phyloP scores from a whole-genome alignment of 768 basidiomycete species.

The Tylopilus sp. region DNA sequence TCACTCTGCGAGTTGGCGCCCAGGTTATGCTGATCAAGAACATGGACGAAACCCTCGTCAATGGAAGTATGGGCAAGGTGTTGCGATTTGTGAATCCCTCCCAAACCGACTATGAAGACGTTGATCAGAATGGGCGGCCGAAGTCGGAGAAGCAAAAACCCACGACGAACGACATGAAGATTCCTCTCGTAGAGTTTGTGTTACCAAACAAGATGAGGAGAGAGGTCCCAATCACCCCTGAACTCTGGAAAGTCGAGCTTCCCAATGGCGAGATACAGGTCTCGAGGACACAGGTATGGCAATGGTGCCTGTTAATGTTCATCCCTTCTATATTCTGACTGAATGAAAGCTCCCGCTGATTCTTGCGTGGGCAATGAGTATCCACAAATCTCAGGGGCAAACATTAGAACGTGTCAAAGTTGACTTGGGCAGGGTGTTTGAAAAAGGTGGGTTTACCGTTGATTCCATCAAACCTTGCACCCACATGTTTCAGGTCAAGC shows the following conservation, averaged over 20 bases:
- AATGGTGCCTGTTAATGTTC: background rate
- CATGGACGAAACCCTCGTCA: constrained; percentile 84
- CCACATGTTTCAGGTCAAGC: constrained; percentile 61
- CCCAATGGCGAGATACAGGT: constrained; percentile 86
- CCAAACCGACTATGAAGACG: constrained; percentile 40
- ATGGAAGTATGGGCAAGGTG: constrained; percentile 90
- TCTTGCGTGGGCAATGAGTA: constrained; percentile 96
- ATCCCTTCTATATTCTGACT: background rate
- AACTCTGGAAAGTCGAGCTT: constrained; percentile 83
- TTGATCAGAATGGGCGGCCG: constrained; percentile 32
- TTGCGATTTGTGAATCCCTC: constrained; percentile 64
- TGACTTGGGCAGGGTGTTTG: constrained; percentile 89
- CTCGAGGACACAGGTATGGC: constrained; percentile 69
- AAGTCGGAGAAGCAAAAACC: constrained; percentile 31
- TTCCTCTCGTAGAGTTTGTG: constrained; percentile 79
- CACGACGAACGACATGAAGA: constrained; percentile 34
- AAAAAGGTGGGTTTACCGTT: constrained; percentile 60
- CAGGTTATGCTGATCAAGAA: constrained; percentile 99
- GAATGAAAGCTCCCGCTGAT: constrained; percentile 71
- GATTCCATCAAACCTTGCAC: background rate
- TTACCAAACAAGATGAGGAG: constrained; percentile 54
- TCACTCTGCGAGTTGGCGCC: constrained; percentile 73
- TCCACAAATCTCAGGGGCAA: constrained; percentile 98
- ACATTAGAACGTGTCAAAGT: constrained; percentile 94
- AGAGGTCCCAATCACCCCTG: constrained; percentile 59